phyloP scores from a whole-genome alignment of 1,284 basidiomycete species.

The Porodaedalea pini region DNA sequence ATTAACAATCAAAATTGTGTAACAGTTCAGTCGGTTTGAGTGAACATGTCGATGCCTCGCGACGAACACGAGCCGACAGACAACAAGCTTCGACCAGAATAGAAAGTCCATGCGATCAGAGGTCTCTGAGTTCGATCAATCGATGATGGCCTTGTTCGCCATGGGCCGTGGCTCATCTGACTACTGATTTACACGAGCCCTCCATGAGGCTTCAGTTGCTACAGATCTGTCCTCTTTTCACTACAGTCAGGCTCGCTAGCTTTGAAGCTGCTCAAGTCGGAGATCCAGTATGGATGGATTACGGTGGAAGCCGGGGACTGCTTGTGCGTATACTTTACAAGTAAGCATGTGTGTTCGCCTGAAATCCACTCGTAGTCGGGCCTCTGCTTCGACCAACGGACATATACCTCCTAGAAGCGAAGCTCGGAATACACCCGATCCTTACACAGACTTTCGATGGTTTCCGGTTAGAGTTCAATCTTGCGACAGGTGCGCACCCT shows the following conservation, averaged over 20 bases:
- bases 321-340: conserved; percentile 18
- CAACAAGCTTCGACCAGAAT: background rate
- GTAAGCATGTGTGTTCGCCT: background rate
- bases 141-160: no score
- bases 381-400: conserved; percentile 68
- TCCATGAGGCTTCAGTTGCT: background rate
- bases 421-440: conserved; percentile 68
- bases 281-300: conserved; percentile 10
- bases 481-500: conserved; percentile 50
- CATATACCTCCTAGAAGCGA: conserved; percentile 64
- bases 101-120: background rate
- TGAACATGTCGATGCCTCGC: background rate
- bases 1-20: background rate
- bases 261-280: no score
- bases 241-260: background rate
- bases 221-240: background rate
- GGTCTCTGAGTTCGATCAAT: background rate
- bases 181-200: background rate
- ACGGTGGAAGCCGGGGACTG: conserved; percentile 22
- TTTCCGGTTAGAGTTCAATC: conserved; percentile 68
- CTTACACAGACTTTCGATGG: conserved; percentile 44
- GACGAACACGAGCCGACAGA: background rate
- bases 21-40: background rate
- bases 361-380: conserved; percentile 49
- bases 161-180: no score